Conservation (phyloP, 1,139 yeast species). For the Geotrichum candidum region DNA sequence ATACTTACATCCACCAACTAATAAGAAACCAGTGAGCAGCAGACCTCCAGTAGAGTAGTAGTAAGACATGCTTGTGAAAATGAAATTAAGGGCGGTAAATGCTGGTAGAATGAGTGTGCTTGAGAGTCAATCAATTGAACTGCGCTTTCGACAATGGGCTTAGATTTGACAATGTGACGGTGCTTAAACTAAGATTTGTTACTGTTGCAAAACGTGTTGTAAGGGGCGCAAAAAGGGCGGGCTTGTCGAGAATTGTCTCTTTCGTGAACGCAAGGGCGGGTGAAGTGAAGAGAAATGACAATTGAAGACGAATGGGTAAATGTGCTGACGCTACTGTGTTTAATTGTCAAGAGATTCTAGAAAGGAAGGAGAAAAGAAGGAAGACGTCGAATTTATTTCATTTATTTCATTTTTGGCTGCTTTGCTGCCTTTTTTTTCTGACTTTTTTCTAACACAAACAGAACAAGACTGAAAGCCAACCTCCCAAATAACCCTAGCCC, state of each 20-base stretch:
- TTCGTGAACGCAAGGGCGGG: background rate
- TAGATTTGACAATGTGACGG: background rate
- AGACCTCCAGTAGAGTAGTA: slow-evolving; percentile 11
- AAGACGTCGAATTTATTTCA: background rate
- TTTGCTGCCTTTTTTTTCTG: slow-evolving; percentile 14
- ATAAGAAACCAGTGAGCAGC: slow-evolving; percentile 16
- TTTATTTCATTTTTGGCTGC: slow-evolving; percentile 11
- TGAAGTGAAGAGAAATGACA: background rate
- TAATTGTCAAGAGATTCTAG: background rate
- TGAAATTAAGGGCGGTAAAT: background rate
- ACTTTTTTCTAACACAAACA: background rate
- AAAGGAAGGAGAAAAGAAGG: background rate
- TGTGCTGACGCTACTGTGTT: background rate
- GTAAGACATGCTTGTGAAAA: slow-evolving; percentile 13
- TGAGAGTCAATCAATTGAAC: background rate
- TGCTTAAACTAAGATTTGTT: background rate
- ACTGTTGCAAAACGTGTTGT: background rate
- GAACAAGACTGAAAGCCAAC: background rate
- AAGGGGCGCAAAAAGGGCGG: background rate
- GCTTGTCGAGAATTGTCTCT: background rate
- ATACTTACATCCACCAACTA: slow-evolving; percentile 30
- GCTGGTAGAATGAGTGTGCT: background rate
- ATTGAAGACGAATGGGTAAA: background rate
- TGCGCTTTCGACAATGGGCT: background rate
- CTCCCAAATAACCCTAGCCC: background rate